Base-by-base conservation (phyloP, 108 stramenopile genomes). In the Halocafeteria seosinensis region DNA sequence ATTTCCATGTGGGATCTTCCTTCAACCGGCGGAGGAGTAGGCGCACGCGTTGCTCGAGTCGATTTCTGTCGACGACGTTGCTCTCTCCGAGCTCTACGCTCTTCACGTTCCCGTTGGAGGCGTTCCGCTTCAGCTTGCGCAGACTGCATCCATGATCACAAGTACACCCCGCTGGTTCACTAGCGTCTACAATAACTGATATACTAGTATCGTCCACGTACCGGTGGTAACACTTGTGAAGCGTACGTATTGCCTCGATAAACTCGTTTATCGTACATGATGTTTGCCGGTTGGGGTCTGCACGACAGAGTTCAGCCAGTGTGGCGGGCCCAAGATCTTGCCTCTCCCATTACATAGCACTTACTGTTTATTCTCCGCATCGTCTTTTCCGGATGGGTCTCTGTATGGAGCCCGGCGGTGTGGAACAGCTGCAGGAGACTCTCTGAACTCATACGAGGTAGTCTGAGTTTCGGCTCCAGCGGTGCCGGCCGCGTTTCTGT, bases 211-310 rank as follows among this genome's bases (percentile, higher is more conserved):
- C 69, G 71, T 0, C 0, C 50, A 67, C 72, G 42, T 24, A 3
- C 65, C 26, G 59, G 65, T 0, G 65, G 65, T 13, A 71, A 50
- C 0, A 78, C 73, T 63, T 78, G 72, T 1, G 78, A 74, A n/a
- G 82, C 75, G 61, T 81, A 83, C 0, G 82, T 83, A 65, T 77
- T 83, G 13, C 82, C 82, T 5, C 82, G 69, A 25, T 76, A 76
- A 11, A 83, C 78, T 6, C 82, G 64, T 6, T 68, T 52, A 50
- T 83, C 80, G 30, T 30, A 67, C 66, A 67, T 67, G 61, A 67
- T 62, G n/a, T 67, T 67, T 23, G 32, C 28, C 34, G 63, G 32
- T 11, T 62, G 6, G 5, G 57, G 11, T 2, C 57, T 59, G 57
- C n/a, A 35, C 5, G 1, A 35, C 28, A 28, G 2, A 47, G 42